Evolutionary conservation across 352 stramenopile species (phyloP), one percentile per base, ranked within the genome.

Genomic region (Globisporangium middletonii): DNA sequence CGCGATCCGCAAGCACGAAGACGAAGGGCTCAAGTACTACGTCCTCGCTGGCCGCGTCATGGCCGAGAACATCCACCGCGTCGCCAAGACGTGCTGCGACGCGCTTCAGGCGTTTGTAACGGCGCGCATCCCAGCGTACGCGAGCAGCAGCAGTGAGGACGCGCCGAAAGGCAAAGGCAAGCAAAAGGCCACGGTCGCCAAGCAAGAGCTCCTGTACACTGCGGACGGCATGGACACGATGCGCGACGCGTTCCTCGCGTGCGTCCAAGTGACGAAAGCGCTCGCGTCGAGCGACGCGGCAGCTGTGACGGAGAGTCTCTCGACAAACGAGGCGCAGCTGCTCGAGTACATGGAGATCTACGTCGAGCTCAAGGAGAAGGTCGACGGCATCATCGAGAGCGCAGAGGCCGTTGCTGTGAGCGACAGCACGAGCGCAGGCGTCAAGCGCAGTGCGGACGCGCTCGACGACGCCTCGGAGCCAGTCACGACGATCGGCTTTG

Each of bases 281-380:
- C 61, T 69, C n/a, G 66, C 64, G 38, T 55, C 76, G 12, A 60
- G 73, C 15, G 68, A 65, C 6, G 49, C 48, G 12, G 37, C 13
- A 16, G 37, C 37, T 9, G 54, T 47, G 8, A 48, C 33, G 1
- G 46, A 50, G 1, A 63, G 54, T 30, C 53, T 80, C 37, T 66
- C 60, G 18, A 68, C 72, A 27, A 55, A 76, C 23, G 73, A 83
- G 26, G 71, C 58, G 35, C 69, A 82, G 54, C 45, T 95, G 59
- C 67, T 95, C 26, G 81, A 95, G 50, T 91, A 86, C 57, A 53
- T 95, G 15, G 83, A 92, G 53, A 93, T 95, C 45, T 93, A 92
- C 67, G 67, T 85, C 27, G 83, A 94, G 62, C 65, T 94, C 12
- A 94, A 91, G 64, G 83, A 94, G 53, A 94, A 94, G 58, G 83